These are phyloP conservation scores for Cutaneotrichosporon sp. DNA, from an alignment of 1,284 basidiomycete genomes.

Conservation along the genomic window DNA sequence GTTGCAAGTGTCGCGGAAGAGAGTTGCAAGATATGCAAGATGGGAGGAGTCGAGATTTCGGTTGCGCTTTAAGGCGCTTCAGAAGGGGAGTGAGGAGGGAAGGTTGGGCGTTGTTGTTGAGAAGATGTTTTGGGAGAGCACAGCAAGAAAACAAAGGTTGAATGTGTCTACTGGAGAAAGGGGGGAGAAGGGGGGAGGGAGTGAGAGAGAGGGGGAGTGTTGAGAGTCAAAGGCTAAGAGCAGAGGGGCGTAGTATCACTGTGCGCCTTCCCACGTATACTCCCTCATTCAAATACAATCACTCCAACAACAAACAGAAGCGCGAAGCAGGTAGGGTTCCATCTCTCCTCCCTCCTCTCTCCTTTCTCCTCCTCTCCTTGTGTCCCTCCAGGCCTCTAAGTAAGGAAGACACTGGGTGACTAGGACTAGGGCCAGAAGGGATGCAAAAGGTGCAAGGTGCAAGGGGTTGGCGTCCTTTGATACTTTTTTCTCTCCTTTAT, in stretches of 20 bases:
- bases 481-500: not conserved
- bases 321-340: too few species aligned
- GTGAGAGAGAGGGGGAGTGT: not conserved
- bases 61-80: not conserved
- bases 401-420: too few species aligned
- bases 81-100: not conserved
- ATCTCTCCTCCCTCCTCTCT: not conserved
- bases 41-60: not conserved
- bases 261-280: not conserved
- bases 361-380: not conserved
- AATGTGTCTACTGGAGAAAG: not conserved
- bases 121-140: not conserved
- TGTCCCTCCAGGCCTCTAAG: too few species aligned
- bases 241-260: not conserved
- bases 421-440: too few species aligned
- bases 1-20: not conserved
- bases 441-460: too few species aligned
- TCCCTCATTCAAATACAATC: not conserved
- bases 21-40: conserved; percentile 2
- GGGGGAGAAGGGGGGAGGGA: too few species aligned
- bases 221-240: not conserved
- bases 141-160: not conserved
- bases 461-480: not conserved
- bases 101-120: not conserved
- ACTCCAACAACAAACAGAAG: not conserved